These are phyloP conservation scores for Quercus lobata DNA, from an alignment of 331 rosid genomes.

Conservation along the genomic window DNA sequence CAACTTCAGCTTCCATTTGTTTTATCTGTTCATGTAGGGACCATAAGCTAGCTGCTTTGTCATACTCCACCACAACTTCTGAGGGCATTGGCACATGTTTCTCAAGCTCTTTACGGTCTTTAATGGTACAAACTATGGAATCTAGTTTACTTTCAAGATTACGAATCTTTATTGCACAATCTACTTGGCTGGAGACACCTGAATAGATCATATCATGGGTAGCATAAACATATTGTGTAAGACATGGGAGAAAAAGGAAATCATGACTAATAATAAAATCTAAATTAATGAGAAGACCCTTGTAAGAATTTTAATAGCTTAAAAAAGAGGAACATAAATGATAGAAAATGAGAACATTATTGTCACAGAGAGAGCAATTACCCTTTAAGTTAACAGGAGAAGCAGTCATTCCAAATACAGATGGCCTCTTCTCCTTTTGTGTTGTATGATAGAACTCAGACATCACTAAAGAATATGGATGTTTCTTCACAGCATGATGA, in stretches of 20 bases:
- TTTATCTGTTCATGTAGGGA: slow-evolving; percentile 94
- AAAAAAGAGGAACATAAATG: slow-evolving; percentile 1
- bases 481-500: slow-evolving; percentile 98
- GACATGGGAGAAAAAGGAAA: slow-evolving; percentile 11
- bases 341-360: slow-evolving; percentile 5
- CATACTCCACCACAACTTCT: slow-evolving; percentile 87
- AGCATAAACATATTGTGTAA: slow-evolving; percentile 2
- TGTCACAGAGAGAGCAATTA: slow-evolving; percentile 24
- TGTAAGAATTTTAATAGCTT: neutral
- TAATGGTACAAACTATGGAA: slow-evolving; percentile 90
- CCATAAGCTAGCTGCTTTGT: slow-evolving; percentile 91
- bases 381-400: slow-evolving; percentile 98
- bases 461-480: slow-evolving; percentile 97
- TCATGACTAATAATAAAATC: neutral
- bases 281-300: neutral
- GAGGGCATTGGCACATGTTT: slow-evolving; percentile 98
- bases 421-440: slow-evolving; percentile 80
- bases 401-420: slow-evolving; percentile 99
- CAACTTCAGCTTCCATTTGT: slow-evolving; percentile 94
- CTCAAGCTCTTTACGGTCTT: slow-evolving; percentile 97
- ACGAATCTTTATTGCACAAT: slow-evolving; percentile 96
- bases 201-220: slow-evolving; percentile 34
- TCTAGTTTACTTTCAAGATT: slow-evolving; percentile 99
- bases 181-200: slow-evolving; percentile 98
- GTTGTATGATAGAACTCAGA: slow-evolving; percentile 98